Evolutionary conservation across 306 rosid genomes (phyloP).

Genomic region (Macrotyloma uniflorum): DNA sequence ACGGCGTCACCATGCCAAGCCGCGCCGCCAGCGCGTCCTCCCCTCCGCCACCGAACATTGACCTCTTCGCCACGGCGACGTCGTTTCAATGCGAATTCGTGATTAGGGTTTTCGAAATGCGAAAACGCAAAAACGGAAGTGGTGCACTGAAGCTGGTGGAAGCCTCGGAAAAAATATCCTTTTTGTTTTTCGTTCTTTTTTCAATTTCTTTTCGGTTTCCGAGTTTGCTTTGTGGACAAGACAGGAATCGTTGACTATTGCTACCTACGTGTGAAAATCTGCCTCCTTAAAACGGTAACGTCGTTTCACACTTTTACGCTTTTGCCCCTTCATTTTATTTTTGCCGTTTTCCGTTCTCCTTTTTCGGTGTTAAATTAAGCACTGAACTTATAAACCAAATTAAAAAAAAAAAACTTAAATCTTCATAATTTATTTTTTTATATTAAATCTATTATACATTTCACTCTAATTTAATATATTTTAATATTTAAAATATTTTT

Average conservation of each 20-base stretch:
- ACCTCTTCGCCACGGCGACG: background rate
- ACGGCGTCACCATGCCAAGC: slow-evolving; percentile 43
- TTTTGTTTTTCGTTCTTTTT: background rate
- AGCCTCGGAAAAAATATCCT: background rate
- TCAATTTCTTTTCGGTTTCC: background rate
- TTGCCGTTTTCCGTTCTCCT: background rate
- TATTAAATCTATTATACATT: too few relatives aligned
- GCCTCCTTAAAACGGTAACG: background rate
- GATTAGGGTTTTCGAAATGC: slow-evolving; percentile 41
- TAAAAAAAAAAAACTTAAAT: too few relatives aligned
- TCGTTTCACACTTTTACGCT: background rate
- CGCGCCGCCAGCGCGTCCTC: slow-evolving; percentile 43
- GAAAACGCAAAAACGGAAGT: background rate
- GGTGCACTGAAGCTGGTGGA: slow-evolving; percentile 10
- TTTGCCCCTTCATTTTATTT: background rate
- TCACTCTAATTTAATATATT: too few relatives aligned
- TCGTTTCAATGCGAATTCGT: slow-evolving; percentile 9
- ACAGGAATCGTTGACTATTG: slow-evolving; percentile 48
- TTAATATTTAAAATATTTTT: too few relatives aligned
- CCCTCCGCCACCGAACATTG: slow-evolving; percentile 54
- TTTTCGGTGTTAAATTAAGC: slow-evolving; percentile 11
- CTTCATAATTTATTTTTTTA: too few relatives aligned
- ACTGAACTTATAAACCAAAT: background rate
- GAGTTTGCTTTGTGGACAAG: slow-evolving; percentile 50
- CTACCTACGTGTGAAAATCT: background rate